Evolutionary conservation across 2,329 filamentous ascomycete species (phyloP), one percentile per base, ranked within the genome.

Genomic region (Aspergillus neoniger): DNA sequence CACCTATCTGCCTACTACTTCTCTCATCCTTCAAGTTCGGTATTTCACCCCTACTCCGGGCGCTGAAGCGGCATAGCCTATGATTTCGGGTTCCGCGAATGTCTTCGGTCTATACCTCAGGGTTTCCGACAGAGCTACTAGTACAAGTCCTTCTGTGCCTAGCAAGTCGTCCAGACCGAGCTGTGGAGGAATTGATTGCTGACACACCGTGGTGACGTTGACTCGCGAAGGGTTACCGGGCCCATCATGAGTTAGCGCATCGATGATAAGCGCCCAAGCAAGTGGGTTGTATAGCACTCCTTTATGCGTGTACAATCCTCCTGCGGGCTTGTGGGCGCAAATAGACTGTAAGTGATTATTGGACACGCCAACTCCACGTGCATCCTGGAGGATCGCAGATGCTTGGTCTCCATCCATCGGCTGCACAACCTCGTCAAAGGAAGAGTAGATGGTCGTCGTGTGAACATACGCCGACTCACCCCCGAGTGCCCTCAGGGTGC

Each of bases 391-490:
- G 57, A 72, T 79, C 0, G 78, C 82, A 0, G 83, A 85, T 0
- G 83, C 83, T 2, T 69, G 66, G 0, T 70, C 72, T 3, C 81
- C 83, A 28, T 66, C 65, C 69, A 83, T 79, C 1, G 82, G 84
- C 69, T 84, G 69, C 2, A 85, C 82, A 54, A 86, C 75, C 65
- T 85, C 79, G 62, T 86, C 83, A 25, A 78, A 70, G 12, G 74
- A 71, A 0, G 79, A 81, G 71, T 82, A 85, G 49, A 86, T 73
- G 0, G 77, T 82, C 0, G 84, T 86, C 0, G 83, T 86, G 0
- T 83, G 82, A 0, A 86, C 81, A 63, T 83, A 85, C 4, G 81
- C 82, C 1, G 79, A 81, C 55, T 82, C 81, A 0, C 83, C 83
- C 23, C 76, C 79, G 48, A 79, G 72, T 8, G 62, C 63, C 12